A percentile compares a stretch with the other conserved stretches of the same genome.
Conservation (phyloP, 371 early-diverging fungal genomes). For the Amoeboaphelidium occidentale region DNA sequence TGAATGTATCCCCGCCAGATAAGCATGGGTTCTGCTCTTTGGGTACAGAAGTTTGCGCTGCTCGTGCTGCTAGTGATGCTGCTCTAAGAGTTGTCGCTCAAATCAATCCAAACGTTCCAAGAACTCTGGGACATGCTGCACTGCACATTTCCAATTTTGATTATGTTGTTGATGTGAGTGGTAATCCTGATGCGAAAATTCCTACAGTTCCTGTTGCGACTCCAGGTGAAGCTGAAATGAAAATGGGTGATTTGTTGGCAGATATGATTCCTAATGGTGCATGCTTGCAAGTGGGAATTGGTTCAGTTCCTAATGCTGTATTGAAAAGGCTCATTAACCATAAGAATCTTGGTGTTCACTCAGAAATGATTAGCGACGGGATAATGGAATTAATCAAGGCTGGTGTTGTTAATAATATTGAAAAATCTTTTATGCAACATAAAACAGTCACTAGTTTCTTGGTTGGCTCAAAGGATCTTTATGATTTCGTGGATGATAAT, state of each 20-base stretch:
- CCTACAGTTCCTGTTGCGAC: constrained; percentile 2
- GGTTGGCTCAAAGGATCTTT: constrained; percentile 5
- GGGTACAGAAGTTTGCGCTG: constrained; percentile 11
- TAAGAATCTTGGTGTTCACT: constrained; percentile 20
- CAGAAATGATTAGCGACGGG: constrained; percentile 18
- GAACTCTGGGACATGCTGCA: neutral
- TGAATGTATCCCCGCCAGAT: constrained; percentile 21
- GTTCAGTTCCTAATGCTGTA: constrained; percentile 21
- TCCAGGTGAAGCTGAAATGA: neutral
- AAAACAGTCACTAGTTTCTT: constrained; percentile 17
- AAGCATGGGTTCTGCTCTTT: constrained; percentile 19
- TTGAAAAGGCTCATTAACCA: constrained; percentile 12
- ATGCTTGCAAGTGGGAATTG: constrained; percentile 22
- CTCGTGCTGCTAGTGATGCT: constrained; percentile 15
- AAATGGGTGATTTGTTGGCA: constrained; percentile 17
- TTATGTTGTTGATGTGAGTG: neutral
- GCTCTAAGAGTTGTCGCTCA: constrained; percentile 17
- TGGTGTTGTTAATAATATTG: constrained; percentile 18
- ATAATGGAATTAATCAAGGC: constrained; percentile 14
- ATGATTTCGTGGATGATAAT: constrained; percentile 21
- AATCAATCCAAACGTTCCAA: constrained; percentile 17
- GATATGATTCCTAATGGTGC: constrained; percentile 17
- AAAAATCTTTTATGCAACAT: constrained; percentile 12
- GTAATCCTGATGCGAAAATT: neutral
- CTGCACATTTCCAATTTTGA: constrained; percentile 1